Base-by-base conservation (phyloP, 257 asterid species). In the Paraleonurus japonicus region DNA sequence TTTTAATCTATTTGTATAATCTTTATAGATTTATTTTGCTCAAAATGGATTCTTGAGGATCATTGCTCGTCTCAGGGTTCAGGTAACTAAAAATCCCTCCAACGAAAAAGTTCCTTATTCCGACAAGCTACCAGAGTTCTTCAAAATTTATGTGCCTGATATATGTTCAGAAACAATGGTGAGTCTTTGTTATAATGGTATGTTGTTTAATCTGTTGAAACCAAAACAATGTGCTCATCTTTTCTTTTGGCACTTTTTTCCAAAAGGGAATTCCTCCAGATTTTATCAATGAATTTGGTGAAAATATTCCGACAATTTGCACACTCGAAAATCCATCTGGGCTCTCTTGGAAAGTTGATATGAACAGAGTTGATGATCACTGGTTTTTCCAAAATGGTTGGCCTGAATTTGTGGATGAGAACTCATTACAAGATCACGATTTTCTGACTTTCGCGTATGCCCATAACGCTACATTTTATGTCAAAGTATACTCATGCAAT, bases 251-350 rank as follows among this genome's bases (percentile, higher is more conserved):
- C 11, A 54, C 48, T 30, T 20, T 37, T 50, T 57, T 4, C 12
- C 1, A 57, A 48, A 4, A 83, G 85, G 66, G 28, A 24, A 78
- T 83, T 50, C 87, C 87, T 64, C 75, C 85, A 0, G 81, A 73
- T 2, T 80, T 80, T 12, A 41, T 80, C 22, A 47, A 65, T 41
- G 78, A 72, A 24, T 72, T 83, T 48, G 75, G 67, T 22, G 78
- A 41, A 47, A n/a, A 59, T 13, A 48, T 78, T 26, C 83, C 85
- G 3, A 10, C 32, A 23, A 66, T 22, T n/a, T 71, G 71, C 33
- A 76, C 58, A 8, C 78, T 83, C 13, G 51, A 22, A 60, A 59
- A 15, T 0, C 4, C 65, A 23, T 3, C 57, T 9, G 70, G 64
- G 12, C 5, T 0, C 11, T 63, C 72, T 12, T 69, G 74, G 81